A percentile compares a stretch with the other conserved stretches of the same genome.
These are phyloP conservation scores for Eucalyptus viminalis DNA, from an alignment of 345 rosid genomes.

Conservation along the genomic window DNA sequence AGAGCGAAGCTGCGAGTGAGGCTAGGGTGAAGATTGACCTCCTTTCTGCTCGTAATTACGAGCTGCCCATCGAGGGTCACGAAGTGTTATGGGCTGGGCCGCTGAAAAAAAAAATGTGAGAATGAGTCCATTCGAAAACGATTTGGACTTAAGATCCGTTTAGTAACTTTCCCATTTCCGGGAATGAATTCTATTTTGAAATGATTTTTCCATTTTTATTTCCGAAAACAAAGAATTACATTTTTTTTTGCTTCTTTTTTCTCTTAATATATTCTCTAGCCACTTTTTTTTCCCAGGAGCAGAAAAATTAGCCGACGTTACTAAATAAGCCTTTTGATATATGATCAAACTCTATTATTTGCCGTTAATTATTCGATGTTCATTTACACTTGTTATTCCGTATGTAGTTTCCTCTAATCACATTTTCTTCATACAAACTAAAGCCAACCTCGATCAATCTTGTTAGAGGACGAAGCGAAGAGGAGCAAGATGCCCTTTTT, in stretches of 20 bases:
- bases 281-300: rapidly evolving
- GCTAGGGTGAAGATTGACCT: background rate
- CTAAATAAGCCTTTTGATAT: background rate
- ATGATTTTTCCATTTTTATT: too few relatives aligned
- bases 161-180: too few relatives aligned
- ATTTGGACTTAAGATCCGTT: background rate
- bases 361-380: background rate
- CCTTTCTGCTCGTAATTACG: background rate
- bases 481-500: background rate
- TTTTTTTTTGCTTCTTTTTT: too few relatives aligned
- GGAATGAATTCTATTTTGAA: too few relatives aligned
- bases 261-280: rapidly evolving
- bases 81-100: background rate
- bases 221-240: too few relatives aligned
- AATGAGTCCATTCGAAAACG: background rate
- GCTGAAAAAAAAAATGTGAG: background rate
- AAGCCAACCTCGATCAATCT: background rate
- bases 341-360: rapidly evolving
- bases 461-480: background rate
- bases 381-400: background rate
- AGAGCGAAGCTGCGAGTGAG: background rate
- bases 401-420: background rate
- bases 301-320: rapidly evolving
- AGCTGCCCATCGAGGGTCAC: background rate
- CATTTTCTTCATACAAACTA: background rate